Percentiles rank a stretch among this genome's conserved stretches.
phyloP scores from a whole-genome alignment of 257 asterid species.

The Sherardia arvensis region DNA sequence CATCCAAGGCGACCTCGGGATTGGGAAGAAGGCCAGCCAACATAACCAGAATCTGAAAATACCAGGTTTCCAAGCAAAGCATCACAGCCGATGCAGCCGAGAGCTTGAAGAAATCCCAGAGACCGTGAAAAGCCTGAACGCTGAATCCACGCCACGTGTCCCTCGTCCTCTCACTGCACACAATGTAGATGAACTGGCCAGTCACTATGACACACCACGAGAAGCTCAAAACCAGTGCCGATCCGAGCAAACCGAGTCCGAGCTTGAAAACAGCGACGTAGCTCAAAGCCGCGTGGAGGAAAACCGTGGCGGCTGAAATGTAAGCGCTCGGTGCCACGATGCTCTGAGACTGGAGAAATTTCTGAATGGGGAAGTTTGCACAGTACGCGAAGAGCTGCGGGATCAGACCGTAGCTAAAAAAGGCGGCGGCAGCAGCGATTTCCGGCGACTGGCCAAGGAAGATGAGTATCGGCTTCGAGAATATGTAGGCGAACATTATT shows the following conservation, averaged over 20 bases:
- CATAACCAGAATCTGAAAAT: constrained; percentile 38
- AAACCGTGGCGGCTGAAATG: constrained; percentile 36
- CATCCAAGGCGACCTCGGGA: constrained; percentile 49
- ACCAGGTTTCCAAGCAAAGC: constrained; percentile 62
- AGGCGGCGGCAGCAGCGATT: constrained; percentile 37
- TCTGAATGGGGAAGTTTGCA: constrained; percentile 47
- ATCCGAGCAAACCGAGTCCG: constrained; percentile 49
- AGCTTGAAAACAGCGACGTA: constrained; percentile 41
- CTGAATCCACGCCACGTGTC: constrained; percentile 55
- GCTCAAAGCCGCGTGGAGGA: constrained; percentile 30
- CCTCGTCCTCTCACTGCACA: constrained; percentile 27
- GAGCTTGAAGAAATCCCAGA: constrained; percentile 43
- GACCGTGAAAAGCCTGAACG: constrained; percentile 36
- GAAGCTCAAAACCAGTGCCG: constrained; percentile 38
- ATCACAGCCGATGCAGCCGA: constrained; percentile 56
- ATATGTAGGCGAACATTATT: constrained; percentile 24
- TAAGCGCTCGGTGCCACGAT: constrained; percentile 56
- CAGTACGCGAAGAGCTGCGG: constrained; percentile 65
- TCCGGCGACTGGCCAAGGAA: constrained; percentile 36
- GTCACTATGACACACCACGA: constrained; percentile 59
- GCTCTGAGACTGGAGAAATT: constrained; percentile 56
- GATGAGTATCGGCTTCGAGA: constrained; percentile 36
- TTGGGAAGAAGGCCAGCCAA: constrained; percentile 45
- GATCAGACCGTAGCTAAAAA: constrained; percentile 45
- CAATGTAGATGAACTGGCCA: constrained; percentile 45